Evolutionary conservation across 116 monocot species (phyloP).

Genomic region (Phalaenopsis hybrid): DNA sequence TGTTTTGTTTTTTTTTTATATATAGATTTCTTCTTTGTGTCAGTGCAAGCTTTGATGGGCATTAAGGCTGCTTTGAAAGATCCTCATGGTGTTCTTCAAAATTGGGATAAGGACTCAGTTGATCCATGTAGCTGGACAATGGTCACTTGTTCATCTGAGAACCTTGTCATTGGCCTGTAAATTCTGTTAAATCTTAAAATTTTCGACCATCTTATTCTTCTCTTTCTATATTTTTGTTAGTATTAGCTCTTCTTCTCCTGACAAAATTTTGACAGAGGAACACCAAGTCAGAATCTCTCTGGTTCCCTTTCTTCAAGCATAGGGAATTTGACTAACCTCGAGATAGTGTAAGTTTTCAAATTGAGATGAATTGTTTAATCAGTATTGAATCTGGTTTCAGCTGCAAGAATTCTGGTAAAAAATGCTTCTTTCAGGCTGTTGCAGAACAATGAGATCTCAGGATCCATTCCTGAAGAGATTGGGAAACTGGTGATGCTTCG

Average conservation of each 20-base stretch:
- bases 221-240: not conserved
- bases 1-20: not conserved
- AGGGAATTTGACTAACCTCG: conserved; percentile 53
- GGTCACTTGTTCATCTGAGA: conserved; percentile 51
- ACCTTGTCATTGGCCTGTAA: conserved; percentile 52
- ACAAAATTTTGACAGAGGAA: conserved; percentile 19
- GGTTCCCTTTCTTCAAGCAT: conserved; percentile 50
- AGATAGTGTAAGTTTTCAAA: conserved; percentile 27
- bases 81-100: conserved; percentile 41
- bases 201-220: not conserved
- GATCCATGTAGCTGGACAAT: conserved; percentile 78
- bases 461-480: conserved; percentile 47
- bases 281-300: conserved; percentile 46
- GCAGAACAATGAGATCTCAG: conserved; percentile 70
- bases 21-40: conserved; percentile 2
- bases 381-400: not conserved
- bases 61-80: conserved; percentile 50
- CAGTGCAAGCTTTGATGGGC: conserved; percentile 59
- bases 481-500: conserved; percentile 43
- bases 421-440: conserved; percentile 37
- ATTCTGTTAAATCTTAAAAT: not conserved
- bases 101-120: conserved; percentile 59
- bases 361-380: not conserved
- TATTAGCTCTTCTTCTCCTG: not conserved
- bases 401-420: not conserved